Evolutionary conservation across 2,329 filamentous ascomycete species (phyloP), one percentile per base, ranked within the genome.

Genomic region (Diaporthe helianthi): DNA sequence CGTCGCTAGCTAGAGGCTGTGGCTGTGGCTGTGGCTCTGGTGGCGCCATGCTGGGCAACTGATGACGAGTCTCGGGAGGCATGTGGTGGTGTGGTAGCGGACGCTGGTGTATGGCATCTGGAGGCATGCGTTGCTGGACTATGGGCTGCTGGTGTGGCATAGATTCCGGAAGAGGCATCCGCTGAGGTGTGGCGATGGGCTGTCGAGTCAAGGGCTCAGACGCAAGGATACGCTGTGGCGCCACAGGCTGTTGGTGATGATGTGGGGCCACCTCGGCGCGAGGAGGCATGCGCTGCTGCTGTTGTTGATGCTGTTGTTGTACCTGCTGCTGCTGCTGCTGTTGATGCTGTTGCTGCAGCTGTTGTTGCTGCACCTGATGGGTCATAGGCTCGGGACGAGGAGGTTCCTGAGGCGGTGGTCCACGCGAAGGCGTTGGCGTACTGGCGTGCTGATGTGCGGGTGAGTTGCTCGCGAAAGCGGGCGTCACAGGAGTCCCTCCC

Each of bases 51-150:
- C 9, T 17, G 7, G 58, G 58, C 10, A 49, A 46, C 31, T 60
- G 65, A 9, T 47, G 41, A 15, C 41, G 65, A 41, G 33, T 13
- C 31, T 38, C 33, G 4, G 31, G 15, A 26, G 52, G 12, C 52
- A 49, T n/a, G 49, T 49, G 65, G 15, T 67, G 65, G 22, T 33
- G 41, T 10, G 64, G 64, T 29, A 67, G 33, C 26, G 51, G 51
- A 2, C 52, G 51, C 29, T 53, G 38, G 31, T 53, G 51, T 10
- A 55, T 38, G 17, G 38, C 12, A 44, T 55, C 64, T 10, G 64
- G 13, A 47, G 64, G 64, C 52, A 54, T 54, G 15, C 38, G 65
- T 46, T 67, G 64, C 38, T 58, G 65, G 29, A 51, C 29, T 10
- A 67, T 31, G n/a, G 52, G 65, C 65, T 51, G 65, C 17, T 51